Conservation (phyloP, 2,329 filamentous ascomycete species). For the Ustulina deusta region DNA sequence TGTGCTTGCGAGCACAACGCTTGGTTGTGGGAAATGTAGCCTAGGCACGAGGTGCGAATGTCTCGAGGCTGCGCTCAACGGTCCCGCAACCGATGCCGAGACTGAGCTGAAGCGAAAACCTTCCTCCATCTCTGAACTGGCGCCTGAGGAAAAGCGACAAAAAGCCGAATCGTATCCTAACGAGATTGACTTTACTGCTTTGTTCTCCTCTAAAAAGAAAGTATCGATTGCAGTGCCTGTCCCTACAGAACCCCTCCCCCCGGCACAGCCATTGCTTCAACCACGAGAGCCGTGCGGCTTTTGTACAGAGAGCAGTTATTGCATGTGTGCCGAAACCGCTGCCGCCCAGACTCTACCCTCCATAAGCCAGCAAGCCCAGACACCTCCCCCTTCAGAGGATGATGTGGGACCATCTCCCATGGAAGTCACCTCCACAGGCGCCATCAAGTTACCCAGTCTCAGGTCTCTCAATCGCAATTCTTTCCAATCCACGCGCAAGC, state of each 20-base stretch:
- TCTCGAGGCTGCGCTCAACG: constrained; percentile 60
- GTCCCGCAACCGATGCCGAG: constrained; percentile 49
- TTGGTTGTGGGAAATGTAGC: constrained; percentile 75
- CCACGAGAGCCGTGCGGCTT: constrained; percentile 81
- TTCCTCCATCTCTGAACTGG: constrained; percentile 57
- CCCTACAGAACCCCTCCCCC: constrained; percentile 49
- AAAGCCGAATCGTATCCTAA: constrained; percentile 63
- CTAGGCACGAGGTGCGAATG: constrained; percentile 73
- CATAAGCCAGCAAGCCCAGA: constrained; percentile 64
- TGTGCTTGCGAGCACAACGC: constrained; percentile 63
- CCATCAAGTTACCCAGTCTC: constrained; percentile 68
- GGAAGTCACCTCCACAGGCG: constrained; percentile 70
- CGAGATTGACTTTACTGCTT: constrained; percentile 80
- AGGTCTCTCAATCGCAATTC: constrained; percentile 50
- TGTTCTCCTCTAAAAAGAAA: constrained; percentile 65
- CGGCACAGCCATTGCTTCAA: constrained; percentile 49
- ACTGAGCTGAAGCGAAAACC: constrained; percentile 63
- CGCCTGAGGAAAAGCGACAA: constrained; percentile 67
- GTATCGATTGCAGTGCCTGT: constrained; percentile 49
- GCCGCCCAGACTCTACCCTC: constrained; percentile 56
- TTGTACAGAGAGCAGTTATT: constrained; percentile 84
- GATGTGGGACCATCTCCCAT: constrained; percentile 68
- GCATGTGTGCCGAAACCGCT: constrained; percentile 77
- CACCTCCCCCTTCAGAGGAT: constrained; percentile 71
- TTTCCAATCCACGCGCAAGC: constrained; percentile 41